Conservation (phyloP, 1,284 basidiomycete species). For the Cutaneotrichosporon sp. region DNA sequence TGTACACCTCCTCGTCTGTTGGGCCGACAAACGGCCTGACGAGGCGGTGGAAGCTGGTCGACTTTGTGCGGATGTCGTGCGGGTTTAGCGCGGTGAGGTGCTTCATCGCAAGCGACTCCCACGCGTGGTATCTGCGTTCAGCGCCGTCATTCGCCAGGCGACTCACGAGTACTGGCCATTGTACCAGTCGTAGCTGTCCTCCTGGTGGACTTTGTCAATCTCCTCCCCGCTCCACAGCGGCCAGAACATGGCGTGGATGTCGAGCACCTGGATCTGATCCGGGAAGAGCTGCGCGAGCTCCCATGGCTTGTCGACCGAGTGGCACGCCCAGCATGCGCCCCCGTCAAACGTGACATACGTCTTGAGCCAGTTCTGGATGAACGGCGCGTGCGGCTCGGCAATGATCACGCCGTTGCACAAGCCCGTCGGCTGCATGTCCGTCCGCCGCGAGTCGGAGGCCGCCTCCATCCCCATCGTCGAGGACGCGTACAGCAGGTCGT, state of each 20-base stretch:
- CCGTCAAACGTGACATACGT: constrained; percentile 54
- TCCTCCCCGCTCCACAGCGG: constrained; percentile 55
- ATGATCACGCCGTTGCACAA: constrained; percentile 58
- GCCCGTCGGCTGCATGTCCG: constrained; percentile 48
- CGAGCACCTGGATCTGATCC: constrained; percentile 55
- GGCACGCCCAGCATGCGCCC: constrained; percentile 52
- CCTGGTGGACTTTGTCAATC: constrained; percentile 46
- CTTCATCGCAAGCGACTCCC: constrained; percentile 54
- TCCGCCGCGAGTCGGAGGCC: constrained; percentile 41
- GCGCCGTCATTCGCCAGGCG: neutral
- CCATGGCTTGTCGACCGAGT: constrained; percentile 54
- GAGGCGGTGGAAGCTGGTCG: constrained; percentile 52
- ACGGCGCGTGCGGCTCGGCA: constrained; percentile 50
- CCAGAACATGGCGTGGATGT: constrained; percentile 57
- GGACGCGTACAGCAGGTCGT: constrained; percentile 47
- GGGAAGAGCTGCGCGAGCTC: constrained; percentile 53
- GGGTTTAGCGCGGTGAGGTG: constrained; percentile 49
- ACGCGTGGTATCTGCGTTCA: constrained; percentile 52
- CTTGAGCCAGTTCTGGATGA: constrained; percentile 54
- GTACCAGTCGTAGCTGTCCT: constrained; percentile 45
- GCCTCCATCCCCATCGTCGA: constrained; percentile 57
- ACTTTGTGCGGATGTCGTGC: constrained; percentile 35
- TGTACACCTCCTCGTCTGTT: constrained; percentile 1
- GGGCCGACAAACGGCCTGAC: constrained; percentile 33
- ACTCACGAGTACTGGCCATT: constrained; percentile 52